Evolutionary conservation across 768 basidiomycete genomes (phyloP).

Genomic region (Sporobolomyces pararoseus): DNA sequence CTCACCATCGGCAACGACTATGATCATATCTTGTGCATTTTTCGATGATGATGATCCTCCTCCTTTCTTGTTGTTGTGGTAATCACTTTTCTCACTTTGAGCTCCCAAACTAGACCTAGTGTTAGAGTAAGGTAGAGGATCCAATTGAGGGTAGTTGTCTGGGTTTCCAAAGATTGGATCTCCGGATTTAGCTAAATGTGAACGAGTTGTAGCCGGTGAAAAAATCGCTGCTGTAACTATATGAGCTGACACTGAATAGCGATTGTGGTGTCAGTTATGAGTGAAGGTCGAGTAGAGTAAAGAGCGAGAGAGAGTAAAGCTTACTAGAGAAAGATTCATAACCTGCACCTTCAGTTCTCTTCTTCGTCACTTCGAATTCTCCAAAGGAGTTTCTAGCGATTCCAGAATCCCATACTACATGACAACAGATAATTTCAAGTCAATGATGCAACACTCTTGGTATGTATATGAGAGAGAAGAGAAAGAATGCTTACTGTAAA

Average conservation of each 20-base stretch:
- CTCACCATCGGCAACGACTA: constrained; percentile 40
- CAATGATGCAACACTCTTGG: too few species aligned
- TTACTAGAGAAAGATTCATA: constrained; percentile 36
- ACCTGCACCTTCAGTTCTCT: constrained; percentile 25
- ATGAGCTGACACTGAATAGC: constrained; percentile 30
- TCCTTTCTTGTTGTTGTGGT: background rate
- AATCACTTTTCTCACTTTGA: background rate
- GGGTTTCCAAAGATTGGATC: constrained; percentile 40
- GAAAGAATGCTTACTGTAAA: constrained; percentile 22
- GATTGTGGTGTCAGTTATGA: background rate
- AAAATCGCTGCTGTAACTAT: constrained; percentile 45
- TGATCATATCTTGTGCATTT: constrained; percentile 22
- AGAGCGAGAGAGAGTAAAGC: background rate
- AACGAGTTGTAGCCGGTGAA: constrained; percentile 37
- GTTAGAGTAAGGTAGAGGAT: constrained; percentile 2
- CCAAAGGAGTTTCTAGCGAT: background rate
- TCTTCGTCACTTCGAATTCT: constrained; percentile 15
- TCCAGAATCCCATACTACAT: constrained; percentile 30
- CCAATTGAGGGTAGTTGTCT: constrained; percentile 19
- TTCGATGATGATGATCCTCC: too few species aligned
- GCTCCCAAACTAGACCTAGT: constrained; percentile 4
- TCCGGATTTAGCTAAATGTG: constrained; percentile 33
- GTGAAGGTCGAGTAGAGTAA: background rate
- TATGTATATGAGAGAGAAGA: background rate
- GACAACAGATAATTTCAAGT: too few species aligned